These are phyloP conservation scores for Megacollybia marginata DNA, from an alignment of 768 basidiomycete species.

Conservation along the genomic window DNA sequence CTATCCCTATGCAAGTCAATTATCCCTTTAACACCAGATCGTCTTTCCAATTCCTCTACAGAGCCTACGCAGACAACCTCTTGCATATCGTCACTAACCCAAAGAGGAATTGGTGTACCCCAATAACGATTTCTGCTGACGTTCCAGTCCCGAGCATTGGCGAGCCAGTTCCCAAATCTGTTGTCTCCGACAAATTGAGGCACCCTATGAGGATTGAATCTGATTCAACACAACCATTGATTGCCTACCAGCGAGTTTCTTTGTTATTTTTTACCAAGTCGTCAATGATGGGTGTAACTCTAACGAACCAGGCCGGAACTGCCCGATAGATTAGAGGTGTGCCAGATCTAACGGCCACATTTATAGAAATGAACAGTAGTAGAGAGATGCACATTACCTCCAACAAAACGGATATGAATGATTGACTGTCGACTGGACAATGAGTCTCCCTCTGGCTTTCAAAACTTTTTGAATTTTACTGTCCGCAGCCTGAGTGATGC, in stretches of 20 bases:
- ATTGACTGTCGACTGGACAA: slow-evolving; percentile 79
- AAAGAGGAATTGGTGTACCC: slow-evolving; percentile 96
- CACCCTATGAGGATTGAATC: slow-evolving; percentile 51
- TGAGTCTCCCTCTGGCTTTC: slow-evolving; percentile 79
- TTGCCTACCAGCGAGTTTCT: slow-evolving; percentile 73
- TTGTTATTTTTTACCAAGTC: slow-evolving; percentile 87
- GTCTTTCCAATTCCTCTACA: slow-evolving; percentile 75
- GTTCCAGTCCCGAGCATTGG: slow-evolving; percentile 99
- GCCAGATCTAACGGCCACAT: slow-evolving; percentile 53
- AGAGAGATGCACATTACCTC: slow-evolving; percentile 43
- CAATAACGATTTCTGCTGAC: slow-evolving; percentile 98
- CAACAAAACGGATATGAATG: slow-evolving; percentile 98
- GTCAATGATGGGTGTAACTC: slow-evolving; percentile 78
- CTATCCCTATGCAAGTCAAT: slow-evolving; percentile 90
- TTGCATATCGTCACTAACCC: slow-evolving; percentile 88
- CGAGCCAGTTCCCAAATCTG: slow-evolving; percentile 95
- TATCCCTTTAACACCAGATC: slow-evolving; percentile 81
- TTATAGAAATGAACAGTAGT: no score
- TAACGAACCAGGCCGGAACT: slow-evolving; percentile 94
- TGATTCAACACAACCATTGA: slow-evolving; percentile 1
- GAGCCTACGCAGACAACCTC: slow-evolving; percentile 91
- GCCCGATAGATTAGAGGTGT: slow-evolving; percentile 96
- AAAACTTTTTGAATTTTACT: slow-evolving; percentile 88
- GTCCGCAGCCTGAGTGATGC: slow-evolving; percentile 69
- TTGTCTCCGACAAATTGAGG: slow-evolving; percentile 86